phyloP scores from a whole-genome alignment of 352 stramenopile genomes.

The Pythium brachiatum region DNA sequence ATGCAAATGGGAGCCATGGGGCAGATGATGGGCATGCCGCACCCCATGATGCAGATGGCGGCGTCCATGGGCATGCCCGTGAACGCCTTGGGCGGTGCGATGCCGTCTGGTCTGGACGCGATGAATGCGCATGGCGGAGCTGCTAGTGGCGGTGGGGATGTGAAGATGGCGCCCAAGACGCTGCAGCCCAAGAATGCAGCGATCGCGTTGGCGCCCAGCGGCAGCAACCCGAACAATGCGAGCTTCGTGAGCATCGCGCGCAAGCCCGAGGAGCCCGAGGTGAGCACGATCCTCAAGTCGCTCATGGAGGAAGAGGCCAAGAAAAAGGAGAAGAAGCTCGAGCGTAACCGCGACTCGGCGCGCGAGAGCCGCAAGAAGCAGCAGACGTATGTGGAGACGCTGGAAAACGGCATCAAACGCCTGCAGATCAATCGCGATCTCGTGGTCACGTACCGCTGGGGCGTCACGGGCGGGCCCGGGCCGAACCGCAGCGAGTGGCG shows the following conservation, averaged over 20 bases:
- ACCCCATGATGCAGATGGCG: constrained; percentile 25
- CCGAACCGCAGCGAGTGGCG: constrained; percentile 50
- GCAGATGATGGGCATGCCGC: constrained; percentile 10
- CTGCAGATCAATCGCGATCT: constrained; percentile 82
- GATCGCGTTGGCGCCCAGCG: constrained; percentile 20
- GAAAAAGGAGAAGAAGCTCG: constrained; percentile 89
- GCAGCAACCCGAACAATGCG: background rate
- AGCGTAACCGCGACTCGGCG: constrained; percentile 84
- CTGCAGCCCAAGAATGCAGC: constrained; percentile 51
- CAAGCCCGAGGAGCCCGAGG: constrained; percentile 75
- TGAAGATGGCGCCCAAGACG: constrained; percentile 23
- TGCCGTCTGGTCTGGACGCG: background rate
- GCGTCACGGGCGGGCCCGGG: constrained; percentile 32
- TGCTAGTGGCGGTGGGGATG: constrained; percentile 32
- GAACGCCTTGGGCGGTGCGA: background rate
- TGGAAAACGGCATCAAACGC: constrained; percentile 86
- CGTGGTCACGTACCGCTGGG: constrained; percentile 71
- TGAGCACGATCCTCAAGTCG: constrained; percentile 86
- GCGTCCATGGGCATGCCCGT: constrained; percentile 41
- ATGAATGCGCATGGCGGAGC: constrained; percentile 19
- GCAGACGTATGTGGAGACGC: constrained; percentile 83
- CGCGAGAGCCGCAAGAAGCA: constrained; percentile 85
- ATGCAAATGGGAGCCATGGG: constrained; percentile 27
- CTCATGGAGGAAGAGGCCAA: constrained; percentile 87
- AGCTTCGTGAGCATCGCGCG: constrained; percentile 78